These are phyloP conservation scores for Tulasnella sp. DNA, from an alignment of 768 basidiomycete species.

Conservation along the genomic window DNA sequence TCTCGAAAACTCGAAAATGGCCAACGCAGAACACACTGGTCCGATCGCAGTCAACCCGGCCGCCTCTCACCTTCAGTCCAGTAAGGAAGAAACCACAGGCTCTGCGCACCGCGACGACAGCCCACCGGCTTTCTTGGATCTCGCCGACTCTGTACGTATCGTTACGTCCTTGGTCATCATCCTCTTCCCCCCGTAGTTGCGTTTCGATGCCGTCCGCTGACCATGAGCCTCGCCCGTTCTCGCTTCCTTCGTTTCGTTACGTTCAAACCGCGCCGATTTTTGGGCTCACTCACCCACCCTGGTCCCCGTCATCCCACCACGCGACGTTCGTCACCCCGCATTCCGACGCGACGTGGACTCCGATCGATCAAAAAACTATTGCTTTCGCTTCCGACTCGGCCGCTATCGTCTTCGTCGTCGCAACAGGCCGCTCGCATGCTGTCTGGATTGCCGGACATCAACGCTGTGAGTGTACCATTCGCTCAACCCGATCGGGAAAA, in stretches of 20 bases:
- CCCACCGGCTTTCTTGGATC: conserved; percentile 85
- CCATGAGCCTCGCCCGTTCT: conserved; percentile 18
- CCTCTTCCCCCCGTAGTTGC: conserved; percentile 9
- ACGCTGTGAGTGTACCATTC: conserved; percentile 47
- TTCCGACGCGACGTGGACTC: background rate
- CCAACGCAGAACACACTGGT: background rate
- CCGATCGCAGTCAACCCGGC: background rate
- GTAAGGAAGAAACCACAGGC: background rate
- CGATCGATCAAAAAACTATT: background rate
- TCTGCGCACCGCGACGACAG: background rate
- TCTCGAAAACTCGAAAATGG: background rate
- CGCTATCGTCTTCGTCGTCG: background rate
- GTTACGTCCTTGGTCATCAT: conserved; percentile 2
- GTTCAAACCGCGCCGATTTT: background rate
- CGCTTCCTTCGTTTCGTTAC: conserved; percentile 13
- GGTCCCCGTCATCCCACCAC: background rate
- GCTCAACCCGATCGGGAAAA: background rate
- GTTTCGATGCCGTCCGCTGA: conserved; percentile 14
- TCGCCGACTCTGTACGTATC: conserved; percentile 75
- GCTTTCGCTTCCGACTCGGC: background rate
- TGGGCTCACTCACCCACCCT: background rate
- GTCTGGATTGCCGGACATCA: conserved; percentile 77
- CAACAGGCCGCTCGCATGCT: conserved; percentile 67
- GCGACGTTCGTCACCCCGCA: background rate
- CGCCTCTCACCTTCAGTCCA: background rate